Percentiles rank a stretch among this genome's conserved stretches.
Conservation (phyloP, 768 basidiomycete species). For the Lactifluus volemus region DNA sequence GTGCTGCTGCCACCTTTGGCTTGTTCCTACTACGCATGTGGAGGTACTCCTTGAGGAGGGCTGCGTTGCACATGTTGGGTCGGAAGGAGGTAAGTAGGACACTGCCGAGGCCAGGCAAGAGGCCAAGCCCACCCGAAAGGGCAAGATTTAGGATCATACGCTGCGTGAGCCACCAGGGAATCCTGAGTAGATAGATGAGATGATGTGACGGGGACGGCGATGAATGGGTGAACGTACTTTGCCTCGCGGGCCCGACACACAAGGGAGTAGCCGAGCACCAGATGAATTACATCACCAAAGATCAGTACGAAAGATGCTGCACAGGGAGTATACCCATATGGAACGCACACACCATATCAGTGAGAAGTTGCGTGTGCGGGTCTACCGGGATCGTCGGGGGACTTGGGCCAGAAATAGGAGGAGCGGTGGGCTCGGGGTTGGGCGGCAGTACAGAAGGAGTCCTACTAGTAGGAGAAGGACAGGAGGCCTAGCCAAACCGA, state of each 20-base stretch:
- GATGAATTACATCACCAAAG: constrained; percentile 58
- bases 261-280: constrained; percentile 61
- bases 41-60: constrained; percentile 77
- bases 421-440: too few species aligned
- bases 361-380: too few species aligned
- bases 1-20: neutral
- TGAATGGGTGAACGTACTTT: constrained; percentile 36
- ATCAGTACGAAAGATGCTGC: constrained; percentile 46
- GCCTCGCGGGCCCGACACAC: constrained; percentile 67
- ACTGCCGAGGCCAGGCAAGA: constrained; percentile 70
- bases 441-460: too few species aligned
- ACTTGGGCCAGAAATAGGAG: too few species aligned
- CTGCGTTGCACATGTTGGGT: constrained; percentile 85
- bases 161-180: constrained; percentile 54
- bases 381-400: too few species aligned
- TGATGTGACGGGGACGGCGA: neutral
- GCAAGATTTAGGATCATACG: constrained; percentile 75
- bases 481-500: too few species aligned
- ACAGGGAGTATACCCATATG: too few species aligned
- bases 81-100: constrained; percentile 70
- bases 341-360: too few species aligned
- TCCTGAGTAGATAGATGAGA: constrained; percentile 18
- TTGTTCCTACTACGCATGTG: constrained; percentile 47
- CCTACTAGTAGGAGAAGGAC: too few species aligned
- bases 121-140: constrained; percentile 55